Evolutionary conservation across 2,329 filamentous ascomycete genomes (phyloP).

Genomic region (Mycosphaerelloides madeirae): DNA sequence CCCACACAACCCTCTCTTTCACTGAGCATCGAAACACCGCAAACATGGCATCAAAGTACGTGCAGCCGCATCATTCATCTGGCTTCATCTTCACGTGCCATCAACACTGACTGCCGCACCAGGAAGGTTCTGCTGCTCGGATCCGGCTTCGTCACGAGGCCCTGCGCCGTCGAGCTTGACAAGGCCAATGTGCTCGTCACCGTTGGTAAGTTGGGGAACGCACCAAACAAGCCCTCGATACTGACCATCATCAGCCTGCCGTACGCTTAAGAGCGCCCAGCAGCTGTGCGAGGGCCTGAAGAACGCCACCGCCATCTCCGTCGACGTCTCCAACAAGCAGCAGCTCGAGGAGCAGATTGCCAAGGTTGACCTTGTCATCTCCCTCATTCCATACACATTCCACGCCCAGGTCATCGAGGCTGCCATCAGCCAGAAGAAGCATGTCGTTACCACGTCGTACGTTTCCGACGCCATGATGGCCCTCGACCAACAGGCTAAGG

Average conservation of each 20-base stretch:
- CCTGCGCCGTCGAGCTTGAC: conserved; percentile 56
- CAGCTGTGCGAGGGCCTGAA: conserved; percentile 67
- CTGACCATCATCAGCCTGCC: conserved; percentile 58
- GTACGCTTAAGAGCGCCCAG: conserved; percentile 72
- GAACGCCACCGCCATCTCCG: conserved; percentile 69
- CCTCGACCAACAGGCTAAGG: conserved; percentile 76
- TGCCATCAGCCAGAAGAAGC: conserved; percentile 87
- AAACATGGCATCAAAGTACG: conserved; percentile 7
- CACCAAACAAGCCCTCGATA: background rate
- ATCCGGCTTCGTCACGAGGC: conserved; percentile 52
- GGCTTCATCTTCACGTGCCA: background rate
- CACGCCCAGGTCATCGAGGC: conserved; percentile 88
- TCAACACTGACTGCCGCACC: conserved; percentile 4
- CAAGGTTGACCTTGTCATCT: conserved; percentile 55
- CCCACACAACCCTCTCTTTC: background rate
- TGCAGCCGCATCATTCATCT: background rate
- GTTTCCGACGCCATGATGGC: conserved; percentile 89
- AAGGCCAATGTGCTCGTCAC: conserved; percentile 55
- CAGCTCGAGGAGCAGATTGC: conserved; percentile 77
- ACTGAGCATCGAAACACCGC: background rate
- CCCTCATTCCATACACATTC: conserved; percentile 84
- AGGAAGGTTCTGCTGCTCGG: conserved; percentile 48
- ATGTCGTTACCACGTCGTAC: conserved; percentile 94
- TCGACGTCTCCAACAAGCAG: conserved; percentile 73
- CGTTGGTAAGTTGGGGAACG: conserved; percentile 46